Evolutionary conservation across 805 yeast genomes (phyloP).

Genomic region (Starmerella ratchasimensis): DNA sequence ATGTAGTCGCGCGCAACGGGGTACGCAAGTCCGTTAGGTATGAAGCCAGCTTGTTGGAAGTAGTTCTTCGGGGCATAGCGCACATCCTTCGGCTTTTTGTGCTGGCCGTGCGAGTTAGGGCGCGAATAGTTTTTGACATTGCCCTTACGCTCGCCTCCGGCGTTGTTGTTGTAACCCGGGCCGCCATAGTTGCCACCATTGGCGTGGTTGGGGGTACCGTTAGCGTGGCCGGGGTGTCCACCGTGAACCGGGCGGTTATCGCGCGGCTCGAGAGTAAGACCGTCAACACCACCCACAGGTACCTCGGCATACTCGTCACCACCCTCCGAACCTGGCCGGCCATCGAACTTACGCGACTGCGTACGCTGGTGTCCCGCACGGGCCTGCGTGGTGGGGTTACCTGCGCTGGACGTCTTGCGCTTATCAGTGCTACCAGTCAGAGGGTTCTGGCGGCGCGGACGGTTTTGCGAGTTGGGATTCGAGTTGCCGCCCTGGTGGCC

Average conservation of each 20-base stretch:
- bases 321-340: too few species aligned
- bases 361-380: constrained; percentile 13
- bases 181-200: neutral
- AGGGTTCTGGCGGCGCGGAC: constrained; percentile 4
- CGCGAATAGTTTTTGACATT: neutral
- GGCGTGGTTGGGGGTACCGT: constrained; percentile 1
- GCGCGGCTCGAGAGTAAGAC: too few species aligned
- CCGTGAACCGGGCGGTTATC: neutral
- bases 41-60: constrained; percentile 7
- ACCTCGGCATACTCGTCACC: too few species aligned
- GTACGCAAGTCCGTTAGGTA: constrained; percentile 1
- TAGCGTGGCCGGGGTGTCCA: neutral
- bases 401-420: constrained; percentile 2
- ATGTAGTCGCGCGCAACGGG: constrained; percentile 2
- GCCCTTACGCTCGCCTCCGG: neutral
- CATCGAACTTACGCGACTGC: too few species aligned
- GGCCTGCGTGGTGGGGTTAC: neutral
- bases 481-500: constrained; percentile 7
- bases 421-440: too few species aligned
- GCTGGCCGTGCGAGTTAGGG: constrained; percentile 5
- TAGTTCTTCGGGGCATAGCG: constrained; percentile 2
- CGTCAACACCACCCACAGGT: neutral
- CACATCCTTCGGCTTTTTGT: constrained; percentile 4
- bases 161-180: constrained; percentile 1
- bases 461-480: constrained; percentile 1